Base-by-base conservation (phyloP, 2,329 filamentous ascomycete genomes). In the Hypomyces perniciosus region DNA sequence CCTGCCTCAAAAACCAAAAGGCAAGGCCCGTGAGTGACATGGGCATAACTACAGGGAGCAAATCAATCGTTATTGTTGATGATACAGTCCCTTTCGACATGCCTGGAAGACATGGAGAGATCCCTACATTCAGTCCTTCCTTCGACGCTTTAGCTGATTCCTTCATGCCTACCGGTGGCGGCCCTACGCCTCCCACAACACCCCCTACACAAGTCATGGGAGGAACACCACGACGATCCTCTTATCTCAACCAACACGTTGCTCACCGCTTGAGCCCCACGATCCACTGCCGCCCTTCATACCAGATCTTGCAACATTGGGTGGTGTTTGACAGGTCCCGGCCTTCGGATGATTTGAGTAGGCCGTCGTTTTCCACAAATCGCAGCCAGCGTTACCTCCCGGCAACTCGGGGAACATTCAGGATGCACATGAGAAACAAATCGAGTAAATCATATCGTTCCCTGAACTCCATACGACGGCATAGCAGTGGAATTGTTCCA, bases 31-130 rank as follows among this genome's bases (percentile, higher is more conserved):
- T 65, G 9, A 81, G 78, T 55, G 78, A 82, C 53, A 72, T 73
- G 58, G 79, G 68, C 5, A 80, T 92, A 41, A 93, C 90, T 0
- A 76, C 77, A 8, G 88, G 89, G n/a, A 95, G 89, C 73, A 86
- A 91, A 62, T 95, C 90, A 0, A 95, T 96, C 57, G 78, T 96
- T 50, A 95, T 96, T 61, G 83, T 95, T 34, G 88, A 95, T 52
- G 82, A 81, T 31, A 85, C 84, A 0, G 58, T 77, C 12, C 70
- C 75, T 0, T 69, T 72, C 5, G 70, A 80, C 7, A 65, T 76
- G n/a, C 68, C 75, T 1, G 57, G 71, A 8, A 79, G 83, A 7
- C 78, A 74, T 7, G 72, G 72, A 33, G 72, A 74, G 20, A 61
- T 78, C 6, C 65, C 67, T 2, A 68, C 65, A 63, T 68, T 27